A percentile compares a stretch with the other conserved stretches of the same genome.
Evolutionary conservation across 495 filamentous ascomycete genomes (phyloP).

Genomic region (Penicillium turbatum): DNA sequence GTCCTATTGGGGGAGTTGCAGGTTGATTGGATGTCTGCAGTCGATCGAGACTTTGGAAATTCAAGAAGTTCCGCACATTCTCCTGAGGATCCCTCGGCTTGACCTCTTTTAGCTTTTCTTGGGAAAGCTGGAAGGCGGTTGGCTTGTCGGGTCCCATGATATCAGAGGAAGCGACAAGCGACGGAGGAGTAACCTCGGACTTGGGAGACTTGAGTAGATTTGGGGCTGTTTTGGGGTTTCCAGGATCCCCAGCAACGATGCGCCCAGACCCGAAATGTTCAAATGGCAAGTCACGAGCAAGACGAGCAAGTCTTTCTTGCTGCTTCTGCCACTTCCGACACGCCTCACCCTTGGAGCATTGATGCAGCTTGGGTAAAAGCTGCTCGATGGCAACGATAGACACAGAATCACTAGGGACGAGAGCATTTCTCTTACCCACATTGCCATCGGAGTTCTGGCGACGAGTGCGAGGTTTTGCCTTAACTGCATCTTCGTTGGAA

Average conservation of each 20-base stretch:
- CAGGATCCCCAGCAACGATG: constrained; percentile 65
- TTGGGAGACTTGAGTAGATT: constrained; percentile 27
- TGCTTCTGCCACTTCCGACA: constrained; percentile 77
- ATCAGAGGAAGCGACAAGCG: constrained; percentile 87
- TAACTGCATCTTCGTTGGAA: background rate
- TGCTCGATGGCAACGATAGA: constrained; percentile 93
- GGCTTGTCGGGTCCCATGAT: constrained; percentile 58
- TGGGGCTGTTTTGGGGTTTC: constrained; percentile 60
- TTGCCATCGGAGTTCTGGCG: constrained; percentile 31
- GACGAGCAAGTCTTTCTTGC: constrained; percentile 38
- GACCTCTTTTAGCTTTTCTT: constrained; percentile 63
- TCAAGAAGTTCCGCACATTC: constrained; percentile 82
- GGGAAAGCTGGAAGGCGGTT: constrained; percentile 64
- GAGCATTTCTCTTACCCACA: constrained; percentile 50
- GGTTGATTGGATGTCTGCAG: constrained; percentile 38
- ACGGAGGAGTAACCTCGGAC: constrained; percentile 56
- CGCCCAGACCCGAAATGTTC: constrained; percentile 7
- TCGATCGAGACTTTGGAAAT: constrained; percentile 61
- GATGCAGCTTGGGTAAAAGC: constrained; percentile 75
- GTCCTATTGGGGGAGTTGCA: constrained; percentile 42
- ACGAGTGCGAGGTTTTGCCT: background rate
- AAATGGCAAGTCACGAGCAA: constrained; percentile 17
- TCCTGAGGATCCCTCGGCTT: constrained; percentile 77
- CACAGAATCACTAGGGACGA: constrained; percentile 73
- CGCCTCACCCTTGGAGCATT: constrained; percentile 84